Evolutionary conservation across 2,329 filamentous ascomycete species (phyloP).

Genomic region (Colletotrichum orchidophilum): DNA sequence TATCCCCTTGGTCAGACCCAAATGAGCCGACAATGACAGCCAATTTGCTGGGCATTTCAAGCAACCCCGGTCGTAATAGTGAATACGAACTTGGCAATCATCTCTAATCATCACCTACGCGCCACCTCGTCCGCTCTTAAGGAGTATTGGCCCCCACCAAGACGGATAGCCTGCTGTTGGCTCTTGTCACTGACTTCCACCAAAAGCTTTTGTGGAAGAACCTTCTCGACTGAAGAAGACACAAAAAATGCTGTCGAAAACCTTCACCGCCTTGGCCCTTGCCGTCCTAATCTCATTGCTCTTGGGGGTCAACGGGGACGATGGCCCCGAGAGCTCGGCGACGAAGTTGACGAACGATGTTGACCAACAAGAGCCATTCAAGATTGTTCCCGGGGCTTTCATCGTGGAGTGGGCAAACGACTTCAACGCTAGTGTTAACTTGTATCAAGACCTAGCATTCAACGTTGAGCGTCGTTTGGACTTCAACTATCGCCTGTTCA

Average conservation of each 20-base stretch:
- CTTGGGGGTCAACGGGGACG: not conserved
- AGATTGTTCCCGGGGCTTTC: slow-evolving; percentile 34
- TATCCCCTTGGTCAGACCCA: not conserved
- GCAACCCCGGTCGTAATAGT: not conserved
- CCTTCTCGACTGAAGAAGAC: too few relatives aligned
- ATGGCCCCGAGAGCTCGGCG: not conserved
- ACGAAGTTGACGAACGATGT: not conserved
- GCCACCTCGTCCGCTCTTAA: not conserved
- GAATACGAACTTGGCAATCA: slow-evolving; percentile 10
- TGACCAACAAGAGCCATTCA: not conserved
- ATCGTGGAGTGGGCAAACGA: slow-evolving; percentile 38
- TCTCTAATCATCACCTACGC: not conserved
- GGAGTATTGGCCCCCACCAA: too few relatives aligned
- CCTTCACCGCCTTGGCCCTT: too few relatives aligned
- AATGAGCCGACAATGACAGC: not conserved
- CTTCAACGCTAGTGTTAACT: not conserved
- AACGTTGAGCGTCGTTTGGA: slow-evolving; percentile 34
- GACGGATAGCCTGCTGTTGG: too few relatives aligned
- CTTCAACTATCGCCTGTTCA: slow-evolving; percentile 37
- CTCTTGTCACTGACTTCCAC: too few relatives aligned
- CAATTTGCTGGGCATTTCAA: not conserved
- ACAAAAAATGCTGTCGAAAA: too few relatives aligned
- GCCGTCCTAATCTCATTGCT: too few relatives aligned
- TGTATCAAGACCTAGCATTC: slow-evolving; percentile 33
- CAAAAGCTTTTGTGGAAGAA: too few relatives aligned